Conservation (phyloP, 768 basidiomycete species). For the Rhodotorula graminis region DNA sequence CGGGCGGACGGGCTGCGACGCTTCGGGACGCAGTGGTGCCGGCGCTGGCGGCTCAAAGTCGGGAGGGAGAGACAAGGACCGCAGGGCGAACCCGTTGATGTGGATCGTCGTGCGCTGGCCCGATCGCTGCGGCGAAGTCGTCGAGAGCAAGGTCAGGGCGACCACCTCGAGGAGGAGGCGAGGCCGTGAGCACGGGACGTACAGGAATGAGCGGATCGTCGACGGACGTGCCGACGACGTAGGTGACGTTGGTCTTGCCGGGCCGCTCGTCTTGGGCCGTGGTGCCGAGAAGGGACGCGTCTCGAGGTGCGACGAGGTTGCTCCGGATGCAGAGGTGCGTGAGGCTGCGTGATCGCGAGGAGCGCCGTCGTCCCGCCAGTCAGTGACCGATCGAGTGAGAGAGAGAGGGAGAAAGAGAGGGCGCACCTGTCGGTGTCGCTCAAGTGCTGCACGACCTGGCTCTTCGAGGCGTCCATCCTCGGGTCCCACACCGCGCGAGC, state of each 20-base stretch:
- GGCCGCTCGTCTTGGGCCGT: not conserved
- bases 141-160: not conserved
- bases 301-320: constrained; percentile 16
- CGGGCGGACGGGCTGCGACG: constrained; percentile 11
- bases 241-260: constrained; percentile 4
- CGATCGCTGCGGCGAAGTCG: not conserved
- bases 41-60: constrained; percentile 15
- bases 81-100: constrained; percentile 26
- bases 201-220: constrained; percentile 32
- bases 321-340: constrained; percentile 12
- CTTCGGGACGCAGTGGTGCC: not conserved
- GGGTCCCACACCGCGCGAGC: constrained; percentile 27
- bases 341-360: not conserved
- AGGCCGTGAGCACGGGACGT: not conserved
- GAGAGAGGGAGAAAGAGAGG: not conserved
- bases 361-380: not conserved
- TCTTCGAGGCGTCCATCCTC: constrained; percentile 8
- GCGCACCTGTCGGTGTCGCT: constrained; percentile 10
- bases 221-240: constrained; percentile 14
- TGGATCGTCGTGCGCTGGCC: constrained; percentile 10
- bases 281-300: constrained; percentile 10
- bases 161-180: not conserved
- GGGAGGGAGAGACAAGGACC: constrained; percentile 18
- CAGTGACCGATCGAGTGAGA: too few relatives aligned
- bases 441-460: constrained; percentile 6